Evolutionary conservation across 2,329 filamentous ascomycete genomes (phyloP), one percentile per base, ranked within the genome.

Genomic region (Diaporthe sp.): DNA sequence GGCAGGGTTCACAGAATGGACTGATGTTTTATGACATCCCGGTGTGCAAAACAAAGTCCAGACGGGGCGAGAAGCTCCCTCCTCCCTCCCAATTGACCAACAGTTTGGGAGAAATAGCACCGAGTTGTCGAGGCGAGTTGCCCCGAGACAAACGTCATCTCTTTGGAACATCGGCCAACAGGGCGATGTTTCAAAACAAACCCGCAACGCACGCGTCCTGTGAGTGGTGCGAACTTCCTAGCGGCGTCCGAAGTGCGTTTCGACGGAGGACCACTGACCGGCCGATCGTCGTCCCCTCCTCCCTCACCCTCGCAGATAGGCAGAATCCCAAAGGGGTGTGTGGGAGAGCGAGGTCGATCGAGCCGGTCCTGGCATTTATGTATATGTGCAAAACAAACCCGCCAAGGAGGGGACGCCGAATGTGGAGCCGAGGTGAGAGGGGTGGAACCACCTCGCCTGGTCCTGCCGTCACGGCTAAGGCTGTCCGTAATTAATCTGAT

Each of bases 111-210:
- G 65, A 42, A 42, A 55, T 55, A 22, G 28, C 42, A 46, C 61
- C 42, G 65, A 55, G n/a, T 13, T 0, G 42, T 39, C 65, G 46
- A 39, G 13, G 19, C 34, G 49, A 55, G 34, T 42, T 69, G 65
- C 6, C 65, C 65, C 65, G 65, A 69, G 65, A 55, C 65, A 39
- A 22, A 69, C 65, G 65, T 69, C 65, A 69, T 69, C 65, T 69
- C 65, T 69, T 53, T 55, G 65, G 46, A 69, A 69, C 65, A 42
- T 55, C 49, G n/a, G 49, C 65, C 65, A 69, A 28, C 65, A 69
- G 65, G 65, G 65, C 65, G 65, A 55, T 69, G 65, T 69, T 69
- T 69, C 65, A 69, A 69, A 69, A 69, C 65, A 68, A 68, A 68
- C 31, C 46, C 46, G 65, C 46, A 68, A 53, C 65, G 39, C 65